These are phyloP conservation scores for Aphanomyces astaci DNA, from an alignment of 352 stramenopile genomes.

Conservation along the genomic window DNA sequence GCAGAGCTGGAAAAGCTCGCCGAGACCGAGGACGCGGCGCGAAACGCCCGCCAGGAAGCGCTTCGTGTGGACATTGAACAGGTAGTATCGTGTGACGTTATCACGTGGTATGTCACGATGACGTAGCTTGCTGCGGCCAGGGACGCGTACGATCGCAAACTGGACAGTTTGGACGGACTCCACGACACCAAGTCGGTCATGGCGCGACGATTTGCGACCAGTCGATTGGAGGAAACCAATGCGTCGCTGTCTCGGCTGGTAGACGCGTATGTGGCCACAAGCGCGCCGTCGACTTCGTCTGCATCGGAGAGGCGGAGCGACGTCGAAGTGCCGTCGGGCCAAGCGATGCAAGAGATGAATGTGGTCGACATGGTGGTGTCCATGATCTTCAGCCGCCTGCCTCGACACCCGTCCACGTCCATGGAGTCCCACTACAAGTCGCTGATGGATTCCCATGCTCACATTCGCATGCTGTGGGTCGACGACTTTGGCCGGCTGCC, in stretches of 20 bases:
- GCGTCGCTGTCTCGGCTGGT: slow-evolving; percentile 49
- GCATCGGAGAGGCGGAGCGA: slow-evolving; percentile 26
- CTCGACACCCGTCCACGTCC: slow-evolving; percentile 45
- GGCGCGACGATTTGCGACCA: slow-evolving; percentile 6
- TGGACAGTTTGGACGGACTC: slow-evolving; percentile 28
- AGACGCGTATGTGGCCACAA: slow-evolving; percentile 50
- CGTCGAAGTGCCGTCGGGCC: slow-evolving; percentile 24
- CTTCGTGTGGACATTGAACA: slow-evolving; percentile 75
- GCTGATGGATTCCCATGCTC: slow-evolving; percentile 68
- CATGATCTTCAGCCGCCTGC: slow-evolving; percentile 78
- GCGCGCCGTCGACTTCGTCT: slow-evolving; percentile 39
- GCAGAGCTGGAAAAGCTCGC: slow-evolving; percentile 63
- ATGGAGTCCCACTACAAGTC: slow-evolving; percentile 65
- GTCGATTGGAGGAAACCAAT: slow-evolving; percentile 61
- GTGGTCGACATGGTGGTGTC: slow-evolving; percentile 81
- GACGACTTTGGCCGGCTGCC: slow-evolving; percentile 76
- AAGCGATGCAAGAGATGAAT: slow-evolving; percentile 42
- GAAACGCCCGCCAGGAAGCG: slow-evolving; percentile 35
- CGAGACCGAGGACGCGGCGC: slow-evolving; percentile 47
- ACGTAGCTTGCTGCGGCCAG: not conserved
- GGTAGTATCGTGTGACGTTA: not conserved
- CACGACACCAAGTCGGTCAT: slow-evolving; percentile 12
- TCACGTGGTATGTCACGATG: not conserved
- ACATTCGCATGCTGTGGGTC: slow-evolving; percentile 75
- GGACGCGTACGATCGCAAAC: slow-evolving; percentile 28